Evolutionary conservation across 1,284 basidiomycete genomes (phyloP), one percentile per base, ranked within the genome.

Genomic region (Pseudozyma pruni): DNA sequence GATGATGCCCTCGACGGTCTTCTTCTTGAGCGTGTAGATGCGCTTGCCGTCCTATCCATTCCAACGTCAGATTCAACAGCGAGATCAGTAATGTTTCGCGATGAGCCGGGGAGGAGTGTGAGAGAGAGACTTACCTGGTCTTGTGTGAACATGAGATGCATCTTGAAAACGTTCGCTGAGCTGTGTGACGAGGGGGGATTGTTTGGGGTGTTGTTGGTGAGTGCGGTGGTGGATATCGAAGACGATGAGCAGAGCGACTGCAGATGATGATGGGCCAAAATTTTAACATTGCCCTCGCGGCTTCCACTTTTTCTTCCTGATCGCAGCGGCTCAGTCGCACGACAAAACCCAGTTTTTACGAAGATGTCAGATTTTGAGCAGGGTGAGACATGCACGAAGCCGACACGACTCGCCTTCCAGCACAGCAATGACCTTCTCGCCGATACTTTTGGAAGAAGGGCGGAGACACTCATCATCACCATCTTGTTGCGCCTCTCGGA

Each of bases 111-210:
- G 14, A 46, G n/a, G 2, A n/a, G 10, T 20, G 22, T 14, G 37
- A 14, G 23, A 20, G 8, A 8, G 19, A 31, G 31, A 63, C 79
- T 59, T 69, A 81, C 79, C 38, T 74, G 60, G 47, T 78, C 78
- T 46, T 67, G 33, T 23, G 75, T 74, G 72, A 77, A 82, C 80
- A 82, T 82, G 55, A 82, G 75, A 75, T 82, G 80, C 80, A 82
- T 81, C 29, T 45, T 74, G 72, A 6, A 11, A 29, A 7, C 11
- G 7, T 29, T 29, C 27, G 27, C 27, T 29, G 27, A 7, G 27
- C 27, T 6, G 27, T 29, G 27, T 29, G 27, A n/a, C n/a, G n/a
- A n/a, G n/a, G n/a, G 43, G 41, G 37, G 23, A 47, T 10, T 27
- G 2, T 45, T 20, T 31, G 11, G 6, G 34, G 17, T 17, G 11